Evolutionary conservation across 371 early-diverging fungal species (phyloP), one percentile per base, ranked within the genome.

Genomic region (Blakeslea trispora): DNA sequence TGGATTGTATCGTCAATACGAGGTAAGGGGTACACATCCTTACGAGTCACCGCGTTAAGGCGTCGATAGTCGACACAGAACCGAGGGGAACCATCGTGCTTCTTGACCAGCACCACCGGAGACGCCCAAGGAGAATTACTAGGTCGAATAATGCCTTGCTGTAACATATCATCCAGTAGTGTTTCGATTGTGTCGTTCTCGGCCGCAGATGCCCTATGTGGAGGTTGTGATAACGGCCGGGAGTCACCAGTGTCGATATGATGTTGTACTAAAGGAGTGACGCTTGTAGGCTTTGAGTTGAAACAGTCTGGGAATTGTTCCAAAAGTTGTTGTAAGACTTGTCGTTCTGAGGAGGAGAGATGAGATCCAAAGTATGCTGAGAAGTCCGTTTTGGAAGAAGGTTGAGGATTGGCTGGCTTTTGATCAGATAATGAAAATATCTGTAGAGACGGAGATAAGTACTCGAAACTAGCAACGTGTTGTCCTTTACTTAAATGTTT

Each of bases 21-120:
- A 0, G 74, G 71, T 1, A 74, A 34, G 1, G 77, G 70, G 49
- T 71, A 74, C 1, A 49, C 57, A 41, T 76, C 69, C 22, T 55
- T 60, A 1, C 39, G 57, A 1, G 77, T 79, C 0, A 65, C 53
- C 0, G 45, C 56, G 51, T 80, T 83, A 21, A 83, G 47, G 22
- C 58, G 31, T 13, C 52, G 50, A 15, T 50, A 61, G 23, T 50
- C 0, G n/a, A 78, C 56, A 21, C 71, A 74, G 21, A 82, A 55
- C 0, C 76, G 64, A 4, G 53, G 24, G 13, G 55, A 50, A 0
- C 72, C 77, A 63, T 74, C 63, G 14, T 55, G 50, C 46, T 77
- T 79, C 1, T 44, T 53, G 0, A 69, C 70, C 0, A 77, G 14
- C 0, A 69, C 53, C 0, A 73, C 64, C 0, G 71, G 81, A 3